A percentile compares a stretch with the other conserved stretches of the same genome.
Evolutionary conservation across 1,284 basidiomycete species (phyloP).

Genomic region (Microbotryum intermedium): DNA sequence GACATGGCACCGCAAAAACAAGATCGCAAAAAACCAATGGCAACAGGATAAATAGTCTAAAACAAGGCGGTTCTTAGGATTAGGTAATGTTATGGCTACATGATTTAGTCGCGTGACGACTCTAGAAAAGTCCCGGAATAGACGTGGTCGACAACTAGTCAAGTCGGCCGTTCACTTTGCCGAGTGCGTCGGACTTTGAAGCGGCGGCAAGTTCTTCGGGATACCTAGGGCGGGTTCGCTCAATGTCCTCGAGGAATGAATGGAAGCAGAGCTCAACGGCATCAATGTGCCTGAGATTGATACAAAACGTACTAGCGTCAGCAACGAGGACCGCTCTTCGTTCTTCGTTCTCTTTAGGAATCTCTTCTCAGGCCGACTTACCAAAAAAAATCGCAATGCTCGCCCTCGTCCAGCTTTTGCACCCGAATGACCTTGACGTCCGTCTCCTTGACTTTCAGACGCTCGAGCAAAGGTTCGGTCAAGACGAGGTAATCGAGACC

Average conservation of each 20-base stretch:
- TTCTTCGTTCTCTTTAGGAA: no score
- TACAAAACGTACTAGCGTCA: conserved; percentile 38
- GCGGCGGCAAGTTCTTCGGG: conserved; percentile 28
- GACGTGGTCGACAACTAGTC: no score
- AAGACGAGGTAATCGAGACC: conserved; percentile 48
- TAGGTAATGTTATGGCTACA: not conserved
- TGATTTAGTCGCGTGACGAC: not conserved
- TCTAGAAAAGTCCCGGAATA: not conserved
- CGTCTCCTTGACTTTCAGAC: conserved; percentile 44
- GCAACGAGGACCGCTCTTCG: no score
- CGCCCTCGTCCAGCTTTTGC: conserved; percentile 42
- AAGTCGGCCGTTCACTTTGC: no score
- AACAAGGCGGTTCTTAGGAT: not conserved
- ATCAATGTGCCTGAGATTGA: conserved; percentile 45
- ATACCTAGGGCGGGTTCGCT: conserved; percentile 35
- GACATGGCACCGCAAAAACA: no score
- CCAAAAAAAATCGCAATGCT: conserved; percentile 42
- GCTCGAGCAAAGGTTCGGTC: conserved; percentile 46
- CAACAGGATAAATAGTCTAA: not conserved
- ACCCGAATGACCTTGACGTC: conserved; percentile 48
- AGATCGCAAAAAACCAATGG: not conserved
- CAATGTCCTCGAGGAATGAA: conserved; percentile 41
- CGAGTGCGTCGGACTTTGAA: not conserved
- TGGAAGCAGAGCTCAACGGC: conserved; percentile 49
- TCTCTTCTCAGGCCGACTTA: not conserved